These are phyloP conservation scores for Pyrenochaeta sp. DNA, from an alignment of 2,329 filamentous ascomycete genomes.

Conservation along the genomic window DNA sequence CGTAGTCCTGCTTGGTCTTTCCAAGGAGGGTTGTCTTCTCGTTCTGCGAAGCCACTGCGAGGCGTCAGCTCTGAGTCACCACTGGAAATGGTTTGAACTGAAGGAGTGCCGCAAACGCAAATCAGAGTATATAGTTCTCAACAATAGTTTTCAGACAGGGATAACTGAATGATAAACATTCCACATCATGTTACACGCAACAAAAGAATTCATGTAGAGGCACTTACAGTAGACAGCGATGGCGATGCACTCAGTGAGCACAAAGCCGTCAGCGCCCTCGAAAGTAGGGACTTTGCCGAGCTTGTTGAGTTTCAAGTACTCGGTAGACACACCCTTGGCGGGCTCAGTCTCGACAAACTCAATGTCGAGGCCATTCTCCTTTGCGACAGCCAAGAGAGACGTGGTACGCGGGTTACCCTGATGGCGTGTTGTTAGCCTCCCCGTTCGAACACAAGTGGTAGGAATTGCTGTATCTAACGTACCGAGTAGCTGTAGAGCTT, in stretches of 20 bases:
- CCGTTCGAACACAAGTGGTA: slow-evolving; percentile 8
- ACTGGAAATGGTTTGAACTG: slow-evolving; percentile 22
- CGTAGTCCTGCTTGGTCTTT: slow-evolving; percentile 99
- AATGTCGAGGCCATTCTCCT: slow-evolving; percentile 95
- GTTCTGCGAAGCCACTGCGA: slow-evolving; percentile 94
- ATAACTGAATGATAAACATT: slow-evolving; percentile 68
- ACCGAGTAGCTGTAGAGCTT: slow-evolving; percentile 90
- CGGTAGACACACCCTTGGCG: slow-evolving; percentile 69
- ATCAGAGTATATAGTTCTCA: slow-evolving; percentile 81
- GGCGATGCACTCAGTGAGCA: slow-evolving; percentile 88
- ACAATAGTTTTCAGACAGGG: slow-evolving; percentile 95
- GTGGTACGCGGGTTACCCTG: slow-evolving; percentile 91
- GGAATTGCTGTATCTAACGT: slow-evolving; percentile 9
- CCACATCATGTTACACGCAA: slow-evolving; percentile 67
- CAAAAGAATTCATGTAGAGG: slow-evolving; percentile 15
- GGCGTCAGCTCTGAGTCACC: slow-evolving; percentile 42
- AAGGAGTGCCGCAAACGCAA: slow-evolving; percentile 71
- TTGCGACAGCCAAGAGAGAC: slow-evolving; percentile 89
- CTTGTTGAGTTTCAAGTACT: slow-evolving; percentile 86
- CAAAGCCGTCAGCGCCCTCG: slow-evolving; percentile 88
- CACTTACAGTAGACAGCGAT: slow-evolving; percentile 97
- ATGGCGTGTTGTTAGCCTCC: slow-evolving; percentile 37
- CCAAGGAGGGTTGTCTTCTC: slow-evolving; percentile 99
- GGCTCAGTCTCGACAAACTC: slow-evolving; percentile 80
- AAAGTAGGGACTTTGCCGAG: slow-evolving; percentile 94